phyloP scores from a whole-genome alignment of 345 rosid species.

The Rhizophora apiculata region DNA sequence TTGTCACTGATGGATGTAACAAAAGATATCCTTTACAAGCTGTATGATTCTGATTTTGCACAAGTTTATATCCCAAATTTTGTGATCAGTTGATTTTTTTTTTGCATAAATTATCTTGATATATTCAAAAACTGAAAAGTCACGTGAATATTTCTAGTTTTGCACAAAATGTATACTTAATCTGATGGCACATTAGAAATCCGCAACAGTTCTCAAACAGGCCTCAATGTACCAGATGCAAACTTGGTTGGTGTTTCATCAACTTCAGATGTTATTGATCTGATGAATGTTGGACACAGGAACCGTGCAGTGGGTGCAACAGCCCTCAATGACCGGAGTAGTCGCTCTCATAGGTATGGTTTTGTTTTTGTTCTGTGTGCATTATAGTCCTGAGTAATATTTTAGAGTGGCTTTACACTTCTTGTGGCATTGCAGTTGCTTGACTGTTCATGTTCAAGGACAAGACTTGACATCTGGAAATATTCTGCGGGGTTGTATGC shows the following conservation, averaged over 20 bases:
- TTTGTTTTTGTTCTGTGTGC: constrained; percentile 11
- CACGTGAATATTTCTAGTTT: not conserved
- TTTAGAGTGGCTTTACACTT: not conserved
- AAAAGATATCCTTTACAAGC: constrained; percentile 79
- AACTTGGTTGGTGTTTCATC: constrained; percentile 75
- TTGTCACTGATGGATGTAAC: constrained; percentile 81
- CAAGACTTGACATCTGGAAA: constrained; percentile 78
- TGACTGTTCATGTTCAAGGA: constrained; percentile 98
- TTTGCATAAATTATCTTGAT: not conserved
- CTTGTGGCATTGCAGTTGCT: constrained; percentile 59
- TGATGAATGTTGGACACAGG: constrained; percentile 88
- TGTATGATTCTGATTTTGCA: not conserved
- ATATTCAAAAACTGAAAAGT: not conserved
- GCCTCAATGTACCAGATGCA: constrained; percentile 95
- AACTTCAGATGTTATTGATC: constrained; percentile 77
- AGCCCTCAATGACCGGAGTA: constrained; percentile 94
- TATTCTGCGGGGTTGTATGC: constrained; percentile 86
- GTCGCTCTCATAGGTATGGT: constrained; percentile 91
- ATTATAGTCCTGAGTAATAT: not conserved
- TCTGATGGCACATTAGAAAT: constrained; percentile 71
- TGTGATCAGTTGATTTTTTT: not conserved
- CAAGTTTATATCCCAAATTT: not conserved
- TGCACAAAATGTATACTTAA: constrained; percentile 37
- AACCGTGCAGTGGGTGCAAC: constrained; percentile 94
- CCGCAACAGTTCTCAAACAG: constrained; percentile 85